Evolutionary conservation across 2,329 filamentous ascomycete genomes (phyloP), one percentile per base, ranked within the genome.

Genomic region (Botryotinia narcissicola): DNA sequence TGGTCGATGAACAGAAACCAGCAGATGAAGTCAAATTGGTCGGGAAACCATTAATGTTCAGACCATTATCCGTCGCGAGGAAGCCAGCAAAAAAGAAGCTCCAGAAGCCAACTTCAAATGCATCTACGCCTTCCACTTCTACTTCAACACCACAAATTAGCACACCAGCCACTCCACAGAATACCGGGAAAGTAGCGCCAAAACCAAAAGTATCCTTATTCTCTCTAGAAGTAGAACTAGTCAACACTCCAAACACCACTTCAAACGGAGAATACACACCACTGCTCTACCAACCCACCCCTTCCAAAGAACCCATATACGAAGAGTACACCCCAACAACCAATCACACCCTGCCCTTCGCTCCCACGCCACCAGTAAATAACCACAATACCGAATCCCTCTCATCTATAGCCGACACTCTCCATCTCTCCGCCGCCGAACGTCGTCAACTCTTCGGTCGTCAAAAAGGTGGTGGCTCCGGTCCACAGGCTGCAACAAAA

Each of bases 401-500:
- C 22, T 87, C 89, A 77, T 85, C 87, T 72, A 90, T 97, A 67
- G 94, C 94, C 6, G 84, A 91, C 73, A 91, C 93, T 75, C 87
- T 98, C 57, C 92, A 96, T 76, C 89, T 98, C 22, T 93, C 93
- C 5, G 88, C 90, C 8, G 87, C 92, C 0, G 91, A 93, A 76
- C 88, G 91, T 59, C 91, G 95, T 60, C 94, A 97, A 80, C 88
- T 98, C 5, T 95, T 98, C 80, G 95, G 95, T 1, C 92, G 95
- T 8, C 82, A 85, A 74, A 80, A 80, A 66, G 82, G 82, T 35
- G 86, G 86, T 35, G 86, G 86, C 3, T 29, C 46, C 4, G 64
- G 46, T n/a, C 35, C 48, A 32, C 57, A 71, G 32, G 75, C 88
- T n/a, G 85, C 85, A 4, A 85, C 88, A n/a, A 90, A 88, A 61